Percentiles rank a stretch among this genome's conserved stretches.
phyloP scores from a whole-genome alignment of 2,329 filamentous ascomycete genomes.

The Plenodomus biglobosus region DNA sequence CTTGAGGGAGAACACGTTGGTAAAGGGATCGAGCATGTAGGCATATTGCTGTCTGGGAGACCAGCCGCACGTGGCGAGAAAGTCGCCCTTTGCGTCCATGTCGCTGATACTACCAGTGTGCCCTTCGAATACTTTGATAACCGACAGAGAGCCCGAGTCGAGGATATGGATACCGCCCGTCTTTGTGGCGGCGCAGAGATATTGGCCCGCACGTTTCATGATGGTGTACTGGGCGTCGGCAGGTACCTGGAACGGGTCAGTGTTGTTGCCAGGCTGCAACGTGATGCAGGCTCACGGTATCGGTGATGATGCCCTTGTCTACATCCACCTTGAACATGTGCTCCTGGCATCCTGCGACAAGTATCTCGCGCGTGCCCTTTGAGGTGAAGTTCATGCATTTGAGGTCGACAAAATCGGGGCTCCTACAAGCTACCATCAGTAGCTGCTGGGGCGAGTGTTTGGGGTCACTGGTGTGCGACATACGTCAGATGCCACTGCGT shows the following conservation, averaged over 20 bases:
- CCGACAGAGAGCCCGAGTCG: slow-evolving; percentile 73
- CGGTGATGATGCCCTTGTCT: slow-evolving; percentile 53
- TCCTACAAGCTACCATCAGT: slow-evolving; percentile 49
- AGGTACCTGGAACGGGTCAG: slow-evolving; percentile 55
- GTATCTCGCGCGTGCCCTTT: slow-evolving; percentile 76
- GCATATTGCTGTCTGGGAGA: slow-evolving; percentile 77
- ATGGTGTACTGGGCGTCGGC: slow-evolving; percentile 80
- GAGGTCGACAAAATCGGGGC: slow-evolving; percentile 79
- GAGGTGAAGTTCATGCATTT: slow-evolving; percentile 95
- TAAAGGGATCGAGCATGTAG: slow-evolving; percentile 85
- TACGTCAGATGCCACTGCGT: slow-evolving; percentile 87
- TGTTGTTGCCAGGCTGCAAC: background rate
- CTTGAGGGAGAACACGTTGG: slow-evolving; percentile 95
- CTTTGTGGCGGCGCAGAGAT: slow-evolving; percentile 88
- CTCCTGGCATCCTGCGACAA: slow-evolving; percentile 84
- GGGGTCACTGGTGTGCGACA: slow-evolving; percentile 28
- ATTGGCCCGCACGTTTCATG: slow-evolving; percentile 82
- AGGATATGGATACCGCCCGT: slow-evolving; percentile 82
- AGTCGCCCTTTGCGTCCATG: slow-evolving; percentile 96
- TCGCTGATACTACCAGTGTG: slow-evolving; percentile 89
- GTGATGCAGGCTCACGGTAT: slow-evolving; percentile 38
- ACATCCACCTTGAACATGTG: slow-evolving; percentile 78
- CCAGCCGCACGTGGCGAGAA: slow-evolving; percentile 92
- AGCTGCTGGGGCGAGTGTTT: background rate
- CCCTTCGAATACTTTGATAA: slow-evolving; percentile 86